Conservation (phyloP, 768 basidiomycete species). For the Postia placenta region DNA sequence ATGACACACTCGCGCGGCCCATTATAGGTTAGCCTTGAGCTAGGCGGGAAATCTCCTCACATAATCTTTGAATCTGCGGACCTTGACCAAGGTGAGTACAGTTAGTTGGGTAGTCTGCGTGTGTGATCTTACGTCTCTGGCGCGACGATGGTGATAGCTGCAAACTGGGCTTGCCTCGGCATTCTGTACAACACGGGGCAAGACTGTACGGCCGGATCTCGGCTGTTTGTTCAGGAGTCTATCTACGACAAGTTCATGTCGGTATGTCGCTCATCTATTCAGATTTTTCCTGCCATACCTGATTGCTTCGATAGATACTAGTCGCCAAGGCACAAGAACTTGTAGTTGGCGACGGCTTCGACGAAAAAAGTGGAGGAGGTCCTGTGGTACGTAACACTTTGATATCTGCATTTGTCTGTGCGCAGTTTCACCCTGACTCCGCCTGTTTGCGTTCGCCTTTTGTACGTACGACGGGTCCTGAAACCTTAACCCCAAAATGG, state of each 20-base stretch:
- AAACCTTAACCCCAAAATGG: slow-evolving; percentile 3
- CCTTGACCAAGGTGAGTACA: slow-evolving; percentile 64
- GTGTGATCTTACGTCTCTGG: not conserved
- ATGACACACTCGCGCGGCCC: slow-evolving; percentile 1
- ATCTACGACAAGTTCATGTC: slow-evolving; percentile 82
- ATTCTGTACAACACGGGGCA: slow-evolving; percentile 90
- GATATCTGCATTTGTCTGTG: not conserved
- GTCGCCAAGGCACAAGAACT: slow-evolving; percentile 62
- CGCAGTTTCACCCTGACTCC: not conserved
- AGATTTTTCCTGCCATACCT: not conserved
- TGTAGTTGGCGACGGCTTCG: slow-evolving; percentile 77
- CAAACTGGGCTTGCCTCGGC: slow-evolving; percentile 81
- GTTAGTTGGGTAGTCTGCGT: not conserved
- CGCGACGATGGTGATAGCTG: slow-evolving; percentile 35
- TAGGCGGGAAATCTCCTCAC: slow-evolving; percentile 90
- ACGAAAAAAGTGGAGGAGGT: slow-evolving; percentile 68
- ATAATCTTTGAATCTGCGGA: slow-evolving; percentile 90
- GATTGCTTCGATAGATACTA: slow-evolving; percentile 29
- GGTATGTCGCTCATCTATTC: slow-evolving; percentile 3
- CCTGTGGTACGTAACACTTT: slow-evolving; percentile 57
- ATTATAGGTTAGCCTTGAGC: slow-evolving; percentile 76
- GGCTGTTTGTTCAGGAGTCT: slow-evolving; percentile 82
- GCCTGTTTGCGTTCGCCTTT: not conserved
- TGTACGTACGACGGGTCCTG: not conserved
- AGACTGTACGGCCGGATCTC: slow-evolving; percentile 89